phyloP scores from a whole-genome alignment of 345 rosid genomes.

The Gossypium thurberi region DNA sequence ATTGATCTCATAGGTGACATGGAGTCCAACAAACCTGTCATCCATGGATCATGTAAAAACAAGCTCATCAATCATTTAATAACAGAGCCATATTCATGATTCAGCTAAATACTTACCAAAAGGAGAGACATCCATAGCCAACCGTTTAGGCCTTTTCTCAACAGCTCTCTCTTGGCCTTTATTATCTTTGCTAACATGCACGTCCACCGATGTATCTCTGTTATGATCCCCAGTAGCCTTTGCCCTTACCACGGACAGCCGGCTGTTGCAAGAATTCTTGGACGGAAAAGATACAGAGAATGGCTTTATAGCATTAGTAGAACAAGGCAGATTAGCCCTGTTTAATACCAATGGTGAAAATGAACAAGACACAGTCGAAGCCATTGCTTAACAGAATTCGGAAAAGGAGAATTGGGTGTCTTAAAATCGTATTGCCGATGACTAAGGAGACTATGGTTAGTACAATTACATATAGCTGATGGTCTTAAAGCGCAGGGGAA shows the following conservation, averaged over 20 bases:
- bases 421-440: not conserved
- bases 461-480: conserved; percentile 6
- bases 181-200: conserved; percentile 33
- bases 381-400: conserved; percentile 17
- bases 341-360: conserved; percentile 18
- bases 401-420: not conserved
- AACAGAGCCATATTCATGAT: not conserved
- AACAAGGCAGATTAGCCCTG: not conserved
- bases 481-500: not conserved
- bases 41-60: not conserved
- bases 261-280: not conserved
- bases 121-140: conserved; percentile 51
- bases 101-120: conserved; percentile 38
- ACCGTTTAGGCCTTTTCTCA: conserved; percentile 39
- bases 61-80: too few species aligned
- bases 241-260: conserved; percentile 28
- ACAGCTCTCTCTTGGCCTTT: conserved; percentile 37
- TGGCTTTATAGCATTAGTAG: conserved; percentile 18
- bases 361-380: conserved; percentile 31
- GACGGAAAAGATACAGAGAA: conserved; percentile 26
- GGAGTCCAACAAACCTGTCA: conserved; percentile 55
- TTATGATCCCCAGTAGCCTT: conserved; percentile 27
- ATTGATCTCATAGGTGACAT: conserved; percentile 67
- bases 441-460: not conserved
- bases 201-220: conserved; percentile 46